phyloP scores from a whole-genome alignment of 345 rosid species.

The Schrenkiella parvula region DNA sequence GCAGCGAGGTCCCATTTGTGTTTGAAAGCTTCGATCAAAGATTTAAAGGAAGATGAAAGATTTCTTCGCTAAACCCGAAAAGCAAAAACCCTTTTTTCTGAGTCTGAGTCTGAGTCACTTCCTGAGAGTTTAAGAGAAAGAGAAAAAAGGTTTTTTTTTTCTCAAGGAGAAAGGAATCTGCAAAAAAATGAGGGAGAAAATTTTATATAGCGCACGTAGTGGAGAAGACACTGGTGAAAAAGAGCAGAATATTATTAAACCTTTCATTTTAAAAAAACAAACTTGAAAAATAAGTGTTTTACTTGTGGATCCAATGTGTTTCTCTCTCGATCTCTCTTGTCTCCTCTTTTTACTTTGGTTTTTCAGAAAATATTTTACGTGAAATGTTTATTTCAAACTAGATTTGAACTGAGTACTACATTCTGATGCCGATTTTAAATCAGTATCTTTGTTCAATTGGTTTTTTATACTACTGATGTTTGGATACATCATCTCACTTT shows the following conservation, averaged over 20 bases:
- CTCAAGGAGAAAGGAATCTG: conserved; percentile 30
- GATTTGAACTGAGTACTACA: background rate
- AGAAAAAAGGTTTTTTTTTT: background rate
- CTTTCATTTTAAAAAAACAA: background rate
- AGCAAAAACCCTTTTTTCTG: conserved; percentile 28
- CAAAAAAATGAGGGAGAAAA: conserved; percentile 23
- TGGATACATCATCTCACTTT: background rate
- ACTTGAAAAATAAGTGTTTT: background rate
- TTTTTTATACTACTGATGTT: background rate
- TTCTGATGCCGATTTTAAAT: background rate
- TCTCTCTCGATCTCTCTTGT: conserved; percentile 8
- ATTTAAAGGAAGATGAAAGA: background rate
- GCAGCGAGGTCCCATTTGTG: conserved; percentile 86
- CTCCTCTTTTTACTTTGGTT: background rate
- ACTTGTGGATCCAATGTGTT: conserved; percentile 44
- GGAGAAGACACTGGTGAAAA: conserved; percentile 40
- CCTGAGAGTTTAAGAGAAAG: conserved; percentile 4
- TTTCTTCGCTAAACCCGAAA: conserved; percentile 19
- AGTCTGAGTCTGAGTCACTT: conserved; percentile 10
- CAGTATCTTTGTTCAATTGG: background rate
- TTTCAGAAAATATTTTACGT: background rate
- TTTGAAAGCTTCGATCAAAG: background rate
- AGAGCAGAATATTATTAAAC: background rate
- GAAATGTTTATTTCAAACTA: background rate
- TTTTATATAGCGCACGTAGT: conserved; percentile 22